A percentile compares a stretch with the other conserved stretches of the same genome.
Conservation (phyloP, 148 eudicot genomes). For the Mesembryanthemum crystallinum region DNA sequence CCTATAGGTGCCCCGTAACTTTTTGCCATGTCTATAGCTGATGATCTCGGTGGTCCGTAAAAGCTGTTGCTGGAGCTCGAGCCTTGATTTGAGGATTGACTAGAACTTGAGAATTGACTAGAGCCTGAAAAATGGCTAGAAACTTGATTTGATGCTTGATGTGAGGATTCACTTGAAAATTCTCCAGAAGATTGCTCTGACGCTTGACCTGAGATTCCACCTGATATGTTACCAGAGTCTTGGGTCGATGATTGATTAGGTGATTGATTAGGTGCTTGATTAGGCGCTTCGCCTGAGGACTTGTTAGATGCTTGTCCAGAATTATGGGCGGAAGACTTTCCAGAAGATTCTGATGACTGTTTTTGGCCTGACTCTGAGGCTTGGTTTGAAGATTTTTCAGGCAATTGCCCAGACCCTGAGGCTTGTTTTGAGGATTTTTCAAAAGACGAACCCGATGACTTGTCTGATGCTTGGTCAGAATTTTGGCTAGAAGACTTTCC, state of each 20-base stretch:
- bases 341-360: not conserved
- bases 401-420: not conserved
- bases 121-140: conserved; percentile 4
- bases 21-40: conserved; percentile 10
- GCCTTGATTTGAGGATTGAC: not conserved
- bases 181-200: not conserved
- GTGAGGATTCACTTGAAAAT: not conserved
- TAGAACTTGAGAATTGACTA: not conserved
- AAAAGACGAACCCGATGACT: not conserved
- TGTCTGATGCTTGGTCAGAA: not conserved
- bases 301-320: not conserved
- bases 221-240: not conserved
- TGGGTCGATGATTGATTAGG: not conserved
- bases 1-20: conserved; percentile 12
- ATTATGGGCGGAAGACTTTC: not conserved
- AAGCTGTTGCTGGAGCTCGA: conserved; percentile 4
- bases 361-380: not conserved
- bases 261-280: not conserved
- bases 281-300: not conserved
- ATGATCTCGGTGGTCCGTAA: conserved; percentile 21
- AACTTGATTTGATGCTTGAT: not conserved
- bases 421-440: not conserved
- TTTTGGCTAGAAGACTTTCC: not conserved
- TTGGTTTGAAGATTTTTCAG: not conserved
- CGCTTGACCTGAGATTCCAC: not conserved